Percentiles rank a stretch among this genome's conserved stretches.
These are phyloP conservation scores for Camellia japonica DNA, from an alignment of 148 eudicot species.

Conservation along the genomic window DNA sequence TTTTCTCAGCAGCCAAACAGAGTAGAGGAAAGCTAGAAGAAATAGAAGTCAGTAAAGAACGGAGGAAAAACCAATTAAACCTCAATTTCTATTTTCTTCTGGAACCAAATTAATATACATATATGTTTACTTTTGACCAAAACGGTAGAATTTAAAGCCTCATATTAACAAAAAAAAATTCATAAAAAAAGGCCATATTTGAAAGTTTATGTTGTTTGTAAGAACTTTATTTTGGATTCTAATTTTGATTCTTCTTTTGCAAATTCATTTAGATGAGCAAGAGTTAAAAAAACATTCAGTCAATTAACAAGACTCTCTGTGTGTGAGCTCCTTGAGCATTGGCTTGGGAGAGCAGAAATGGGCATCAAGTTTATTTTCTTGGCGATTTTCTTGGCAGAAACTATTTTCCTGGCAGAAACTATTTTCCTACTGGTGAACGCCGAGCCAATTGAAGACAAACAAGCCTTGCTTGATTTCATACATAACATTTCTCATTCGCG, in stretches of 20 bases:
- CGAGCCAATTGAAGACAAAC: conserved; percentile 51
- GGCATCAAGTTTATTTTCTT: conserved; percentile 27
- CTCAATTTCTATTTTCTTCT: not conserved
- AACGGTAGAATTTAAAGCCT: conserved; percentile 2
- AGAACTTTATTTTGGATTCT: not conserved
- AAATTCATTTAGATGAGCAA: not conserved
- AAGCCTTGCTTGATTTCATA: conserved; percentile 43
- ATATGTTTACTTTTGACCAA: not conserved
- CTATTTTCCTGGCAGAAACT: conserved; percentile 21
- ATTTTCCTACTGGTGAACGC: conserved; percentile 18
- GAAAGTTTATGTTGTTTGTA: not conserved
- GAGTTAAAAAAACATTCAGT: not conserved
- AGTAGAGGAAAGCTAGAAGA: not conserved
- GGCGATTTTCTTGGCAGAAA: conserved; percentile 30
- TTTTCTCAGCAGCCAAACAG: conserved; percentile 3
- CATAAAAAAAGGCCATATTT: not conserved
- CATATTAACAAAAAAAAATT: not conserved
- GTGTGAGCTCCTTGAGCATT: not conserved
- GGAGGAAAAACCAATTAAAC: not conserved
- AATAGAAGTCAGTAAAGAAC: conserved; percentile 11
- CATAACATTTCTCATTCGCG: conserved; percentile 25
- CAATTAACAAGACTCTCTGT: too few relatives aligned
- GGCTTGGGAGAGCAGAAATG: conserved; percentile 26
- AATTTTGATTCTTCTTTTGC: not conserved
- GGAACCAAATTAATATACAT: not conserved